Evolutionary conservation across 2,329 filamentous ascomycete species (phyloP), one percentile per base, ranked within the genome.

Genomic region (Aspergillus persii): DNA sequence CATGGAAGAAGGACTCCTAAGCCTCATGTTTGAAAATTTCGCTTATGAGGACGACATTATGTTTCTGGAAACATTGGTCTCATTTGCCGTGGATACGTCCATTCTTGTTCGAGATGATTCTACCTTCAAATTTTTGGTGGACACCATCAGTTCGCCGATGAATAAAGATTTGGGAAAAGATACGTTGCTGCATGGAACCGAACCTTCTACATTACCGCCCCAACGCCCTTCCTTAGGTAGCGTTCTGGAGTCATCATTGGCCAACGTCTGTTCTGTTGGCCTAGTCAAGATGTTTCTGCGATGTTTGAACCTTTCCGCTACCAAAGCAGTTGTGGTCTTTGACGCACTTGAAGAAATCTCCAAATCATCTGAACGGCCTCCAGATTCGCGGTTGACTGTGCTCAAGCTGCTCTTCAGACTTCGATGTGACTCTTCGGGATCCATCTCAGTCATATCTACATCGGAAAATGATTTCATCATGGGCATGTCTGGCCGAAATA

Each of bases 331-430:
- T 26, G 81, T 81, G 51, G 76, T 88, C 0, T 92, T 87, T 66
- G 81, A 86, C 52, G 79, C 84, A 8, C 76, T 94, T 4, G 77
- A 93, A 47, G 80, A 81, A 54, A 86, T 92, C 64, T 86, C 84
- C 5, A 83, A 82, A 63, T 83, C 83, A 15, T 81, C 80, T 30
- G 78, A 81, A 33, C 86, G 84, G 61, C 88, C 89, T 60, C 79
- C 83, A 6, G 87, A 91, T 74, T 87, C 89, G 54, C 87, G 90
- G 6, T 78, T 95, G 29, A 88, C 87, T 11, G 87, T 89, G 2
- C 85, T 93, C 80, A 92, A 91, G 68, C 77, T 94, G 48, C 79
- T 97, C 2, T 94, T 96, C 71, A 86, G 93, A 48, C 79, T 97
- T 31, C 86, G 93, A 59, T 91, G 92, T 26, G 92, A 96, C 74